Evolutionary conservation across 148 eudicot species (phyloP).

Genomic region (Cornus controversa): DNA sequence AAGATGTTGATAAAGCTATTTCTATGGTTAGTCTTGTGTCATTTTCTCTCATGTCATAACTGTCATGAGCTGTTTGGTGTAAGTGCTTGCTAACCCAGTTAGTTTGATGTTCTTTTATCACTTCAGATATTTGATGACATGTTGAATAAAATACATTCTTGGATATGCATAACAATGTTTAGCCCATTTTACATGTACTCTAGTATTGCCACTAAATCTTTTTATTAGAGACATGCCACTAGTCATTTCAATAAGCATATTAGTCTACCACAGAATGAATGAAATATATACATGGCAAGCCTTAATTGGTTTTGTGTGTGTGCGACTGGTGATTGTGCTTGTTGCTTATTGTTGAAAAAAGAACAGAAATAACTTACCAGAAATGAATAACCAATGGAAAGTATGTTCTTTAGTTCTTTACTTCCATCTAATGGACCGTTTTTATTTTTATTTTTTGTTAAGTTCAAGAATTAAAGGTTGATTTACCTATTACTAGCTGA

Average conservation of each 20-base stretch:
- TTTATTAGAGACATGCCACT: background rate
- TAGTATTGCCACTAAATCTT: background rate
- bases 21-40: conserved; percentile 62
- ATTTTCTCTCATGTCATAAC: background rate
- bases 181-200: too few relatives aligned
- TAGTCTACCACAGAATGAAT: background rate
- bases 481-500: too few relatives aligned
- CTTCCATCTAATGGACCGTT: too few relatives aligned
- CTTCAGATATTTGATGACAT: background rate
- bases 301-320: background rate
- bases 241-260: background rate
- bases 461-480: too few relatives aligned
- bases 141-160: background rate
- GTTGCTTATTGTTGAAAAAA: too few relatives aligned
- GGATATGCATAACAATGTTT: background rate
- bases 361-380: too few relatives aligned
- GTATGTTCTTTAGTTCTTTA: too few relatives aligned
- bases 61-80: background rate
- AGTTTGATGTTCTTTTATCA: background rate
- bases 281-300: background rate
- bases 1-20: conserved; percentile 92
- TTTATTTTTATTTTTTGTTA: too few relatives aligned
- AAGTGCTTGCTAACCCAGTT: background rate
- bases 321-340: background rate
- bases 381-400: too few relatives aligned